Percentiles rank a stretch among this genome's conserved stretches.
Conservation (phyloP, 2,329 filamentous ascomycete species). For the Hirsutella minnesotensis region DNA sequence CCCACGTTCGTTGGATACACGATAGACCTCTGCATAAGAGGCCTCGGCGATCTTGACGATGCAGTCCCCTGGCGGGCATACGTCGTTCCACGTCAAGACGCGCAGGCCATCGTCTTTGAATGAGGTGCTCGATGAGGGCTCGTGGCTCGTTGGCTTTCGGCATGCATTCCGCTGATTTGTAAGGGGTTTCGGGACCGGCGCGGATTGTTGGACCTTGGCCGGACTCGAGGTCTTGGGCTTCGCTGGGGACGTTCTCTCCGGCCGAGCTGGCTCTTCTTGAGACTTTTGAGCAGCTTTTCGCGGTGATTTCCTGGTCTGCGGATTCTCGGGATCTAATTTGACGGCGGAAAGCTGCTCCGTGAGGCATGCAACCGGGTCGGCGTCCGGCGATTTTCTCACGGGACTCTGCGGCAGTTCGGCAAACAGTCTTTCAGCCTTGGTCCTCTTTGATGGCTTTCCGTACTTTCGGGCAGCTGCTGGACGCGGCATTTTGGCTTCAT, state of each 20-base stretch:
- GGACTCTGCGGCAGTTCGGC: constrained; percentile 40
- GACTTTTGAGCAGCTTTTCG: constrained; percentile 3
- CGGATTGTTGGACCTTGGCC: background rate
- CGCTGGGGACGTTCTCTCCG: constrained; percentile 2
- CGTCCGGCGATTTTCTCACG: constrained; percentile 17
- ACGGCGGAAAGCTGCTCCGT: constrained; percentile 22
- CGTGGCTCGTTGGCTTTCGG: background rate
- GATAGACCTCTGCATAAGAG: constrained; percentile 55
- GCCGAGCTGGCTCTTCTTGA: background rate
- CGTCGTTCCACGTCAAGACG: constrained; percentile 42
- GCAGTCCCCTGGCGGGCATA: constrained; percentile 38
- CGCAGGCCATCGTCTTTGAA: constrained; percentile 20
- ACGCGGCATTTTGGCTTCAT: constrained; percentile 29
- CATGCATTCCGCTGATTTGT: background rate
- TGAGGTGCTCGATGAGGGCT: constrained; percentile 6
- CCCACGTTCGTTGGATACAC: constrained; percentile 44
- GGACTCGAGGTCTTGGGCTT: background rate
- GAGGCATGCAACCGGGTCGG: constrained; percentile 18
- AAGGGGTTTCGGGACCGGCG: background rate
- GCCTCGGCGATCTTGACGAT: constrained; percentile 56
- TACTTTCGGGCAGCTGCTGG: constrained; percentile 33
- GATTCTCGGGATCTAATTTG: constrained; percentile 11
- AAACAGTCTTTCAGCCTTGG: constrained; percentile 36
- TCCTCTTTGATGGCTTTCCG: constrained; percentile 35
- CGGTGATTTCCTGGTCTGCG: constrained; percentile 5